phyloP scores from a whole-genome alignment of 78 protist species.

The Dictyostelium brefeldianum region DNA sequence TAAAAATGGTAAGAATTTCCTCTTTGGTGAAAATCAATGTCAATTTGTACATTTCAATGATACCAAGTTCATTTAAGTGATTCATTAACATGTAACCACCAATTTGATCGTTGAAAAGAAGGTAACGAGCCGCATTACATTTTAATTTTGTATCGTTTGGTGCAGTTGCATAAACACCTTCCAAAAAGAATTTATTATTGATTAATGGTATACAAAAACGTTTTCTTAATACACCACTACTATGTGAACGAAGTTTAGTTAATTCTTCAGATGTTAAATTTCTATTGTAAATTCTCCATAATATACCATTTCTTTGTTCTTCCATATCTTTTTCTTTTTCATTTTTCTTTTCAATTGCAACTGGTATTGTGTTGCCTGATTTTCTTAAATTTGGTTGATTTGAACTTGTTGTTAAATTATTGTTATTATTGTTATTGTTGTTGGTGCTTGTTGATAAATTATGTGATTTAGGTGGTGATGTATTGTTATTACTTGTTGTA shows the following conservation, averaged over 20 bases:
- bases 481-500: no score
- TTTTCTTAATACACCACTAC: constrained; percentile 53
- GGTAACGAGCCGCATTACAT: constrained; percentile 56
- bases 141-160: constrained; percentile 68
- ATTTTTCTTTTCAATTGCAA: not conserved
- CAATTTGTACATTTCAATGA: constrained; percentile 57
- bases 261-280: constrained; percentile 54
- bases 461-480: no score
- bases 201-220: constrained; percentile 74
- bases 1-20: constrained; percentile 57
- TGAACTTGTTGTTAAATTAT: not conserved
- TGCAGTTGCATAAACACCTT: constrained; percentile 67
- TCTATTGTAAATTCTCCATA: constrained; percentile 75
- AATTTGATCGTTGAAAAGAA: constrained; percentile 56
- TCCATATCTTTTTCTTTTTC: constrained; percentile 57
- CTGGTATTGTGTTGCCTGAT: not conserved
- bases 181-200: constrained; percentile 63
- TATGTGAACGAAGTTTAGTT: constrained; percentile 44
- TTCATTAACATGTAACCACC: constrained; percentile 75
- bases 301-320: constrained; percentile 54
- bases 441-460: not conserved
- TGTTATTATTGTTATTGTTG: not conserved
- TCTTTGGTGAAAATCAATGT: constrained; percentile 64
- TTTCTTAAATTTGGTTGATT: not conserved
- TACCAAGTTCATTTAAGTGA: constrained; percentile 63